Base-by-base conservation (phyloP, 202 grass and related monocot species). In the Saccharum hybrid region DNA sequence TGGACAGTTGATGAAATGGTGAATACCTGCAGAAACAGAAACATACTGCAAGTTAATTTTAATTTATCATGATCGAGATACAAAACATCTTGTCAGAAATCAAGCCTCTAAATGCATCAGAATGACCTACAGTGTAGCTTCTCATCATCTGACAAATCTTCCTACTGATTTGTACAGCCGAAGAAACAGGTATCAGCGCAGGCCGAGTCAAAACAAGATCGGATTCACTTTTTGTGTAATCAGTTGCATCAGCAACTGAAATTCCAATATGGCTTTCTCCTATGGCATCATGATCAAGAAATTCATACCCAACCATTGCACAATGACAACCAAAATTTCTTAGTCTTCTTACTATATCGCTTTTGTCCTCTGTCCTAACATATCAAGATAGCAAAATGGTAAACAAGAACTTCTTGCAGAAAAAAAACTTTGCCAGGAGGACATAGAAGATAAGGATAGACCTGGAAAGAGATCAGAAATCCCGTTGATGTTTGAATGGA, bases 251-350 rank as follows among this genome's bases (percentile, higher is more conserved):
- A 75, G 76, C 48, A 75, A 81, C 76, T 42, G 85, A 82, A 67
- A 88, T 88, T 73, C 72, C 89, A 84, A 88, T 70, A 81, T 88
- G 26, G 62, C 81, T 82, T 88, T 87, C 72, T 67, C 82, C 81
- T 26, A 91, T 81, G 41, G 81, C 85, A 88, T 85, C 85, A 82
- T 88, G 81, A 88, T 85, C 65, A 68, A 88, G 72, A 72, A 83
- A 81, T 85, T 73, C 81, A 67, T 67, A 76, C 40, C 89, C 85
- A 88, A 85, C 71, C 81, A 88, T 84, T 39, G 81, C 81, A 78
- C 81, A 88, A 46, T 1, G 85, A 40, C 33, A 85, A 67, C 89
- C 56, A 0, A 62, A 84, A 63, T 82, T 49, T 40, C 59, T 72
- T 61, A 88, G 18, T 70, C 67, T 81, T 83, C 42, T 81, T 36